Percentiles rank a stretch among this genome's conserved stretches.
These are phyloP conservation scores for Aspergillus brasiliensis DNA, from an alignment of 2,329 filamentous ascomycete species.

Conservation along the genomic window DNA sequence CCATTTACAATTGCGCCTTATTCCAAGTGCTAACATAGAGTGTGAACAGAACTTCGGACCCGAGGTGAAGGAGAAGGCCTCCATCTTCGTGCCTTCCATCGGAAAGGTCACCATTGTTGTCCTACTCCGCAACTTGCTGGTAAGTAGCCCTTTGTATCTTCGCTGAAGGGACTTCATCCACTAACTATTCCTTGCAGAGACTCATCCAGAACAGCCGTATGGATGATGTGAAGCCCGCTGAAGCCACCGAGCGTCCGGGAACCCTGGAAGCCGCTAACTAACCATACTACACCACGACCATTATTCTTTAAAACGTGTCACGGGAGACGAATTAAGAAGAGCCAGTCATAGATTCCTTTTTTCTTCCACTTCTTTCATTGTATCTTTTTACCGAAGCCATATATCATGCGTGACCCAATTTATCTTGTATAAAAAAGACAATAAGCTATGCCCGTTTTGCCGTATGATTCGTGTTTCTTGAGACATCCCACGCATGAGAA, in stretches of 20 bases:
- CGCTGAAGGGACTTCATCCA: not conserved
- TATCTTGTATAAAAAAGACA: not conserved
- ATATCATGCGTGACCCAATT: not conserved
- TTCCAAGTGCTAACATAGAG: constrained; percentile 5
- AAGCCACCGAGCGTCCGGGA: constrained; percentile 44
- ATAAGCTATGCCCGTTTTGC: not conserved
- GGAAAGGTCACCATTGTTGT: constrained; percentile 97
- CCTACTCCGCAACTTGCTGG: constrained; percentile 82
- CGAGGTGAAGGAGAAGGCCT: constrained; percentile 90
- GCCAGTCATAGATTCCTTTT: constrained; percentile 17
- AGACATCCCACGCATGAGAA: not conserved
- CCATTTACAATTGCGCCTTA: not conserved
- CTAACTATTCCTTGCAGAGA: constrained; percentile 32
- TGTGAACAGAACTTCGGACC: constrained; percentile 73
- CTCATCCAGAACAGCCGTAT: constrained; percentile 47
- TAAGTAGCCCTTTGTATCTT: constrained; percentile 50
- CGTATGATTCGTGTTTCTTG: not conserved
- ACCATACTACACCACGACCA: constrained; percentile 2
- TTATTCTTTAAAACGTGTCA: constrained; percentile 2
- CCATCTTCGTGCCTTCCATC: constrained; percentile 94
- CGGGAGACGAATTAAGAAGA: constrained; percentile 15
- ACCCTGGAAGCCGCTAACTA: constrained; percentile 40
- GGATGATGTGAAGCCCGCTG: constrained; percentile 44
- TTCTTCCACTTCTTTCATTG: constrained; percentile 2
- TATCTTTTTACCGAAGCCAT: not conserved